Base-by-base conservation (phyloP, 805 yeast genomes). In the Komagataella populi region DNA sequence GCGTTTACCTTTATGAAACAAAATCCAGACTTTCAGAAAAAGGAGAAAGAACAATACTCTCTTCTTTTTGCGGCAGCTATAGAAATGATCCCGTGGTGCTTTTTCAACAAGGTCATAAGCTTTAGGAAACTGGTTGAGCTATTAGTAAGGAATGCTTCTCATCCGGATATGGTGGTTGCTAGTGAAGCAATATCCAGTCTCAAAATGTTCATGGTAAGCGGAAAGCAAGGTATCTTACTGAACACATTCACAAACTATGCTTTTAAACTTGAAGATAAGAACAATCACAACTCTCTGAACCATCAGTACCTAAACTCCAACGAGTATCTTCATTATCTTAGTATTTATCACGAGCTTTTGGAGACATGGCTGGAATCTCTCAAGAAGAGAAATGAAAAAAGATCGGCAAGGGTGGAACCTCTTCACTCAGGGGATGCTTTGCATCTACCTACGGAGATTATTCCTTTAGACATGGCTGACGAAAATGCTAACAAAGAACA, bases 331-430 rank as follows among this genome's bases (percentile, higher is more conserved):
- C 68, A 70, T 47, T 62, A 86, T 2, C 65, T 91, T 50, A 77
- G 77, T 53, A 71, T 89, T 0, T 93, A 90, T 56, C 84, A 87
- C 2, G 95, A 87, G 30, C 65, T 93, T 18, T 68, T 93, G 23
- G 82, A 80, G 51, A 80, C 87, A 53, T 93, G 99, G 99, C 66
- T 89, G 14, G 76, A 75, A 14, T 83, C 83, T 36, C 74, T 87
- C 52, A 74, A 17, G 14, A 23, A 6, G 58, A 57, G 5, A 60
- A 58, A 30, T 61, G 58, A 23, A 65, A 64, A 44, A 59, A 61
- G 6, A 64, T 68, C 18, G 61, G 61, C 52, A 63, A 65, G 39
- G 12, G 39, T 30, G 14, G 39, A 30, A 30, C 39, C 39, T 14
- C 39, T 30, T 2, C 39, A 30, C 14, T 30, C 39, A 2, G 39